These are phyloP conservation scores for Penicillium expansum DNA, from an alignment of 2,329 filamentous ascomycete genomes.

Conservation along the genomic window DNA sequence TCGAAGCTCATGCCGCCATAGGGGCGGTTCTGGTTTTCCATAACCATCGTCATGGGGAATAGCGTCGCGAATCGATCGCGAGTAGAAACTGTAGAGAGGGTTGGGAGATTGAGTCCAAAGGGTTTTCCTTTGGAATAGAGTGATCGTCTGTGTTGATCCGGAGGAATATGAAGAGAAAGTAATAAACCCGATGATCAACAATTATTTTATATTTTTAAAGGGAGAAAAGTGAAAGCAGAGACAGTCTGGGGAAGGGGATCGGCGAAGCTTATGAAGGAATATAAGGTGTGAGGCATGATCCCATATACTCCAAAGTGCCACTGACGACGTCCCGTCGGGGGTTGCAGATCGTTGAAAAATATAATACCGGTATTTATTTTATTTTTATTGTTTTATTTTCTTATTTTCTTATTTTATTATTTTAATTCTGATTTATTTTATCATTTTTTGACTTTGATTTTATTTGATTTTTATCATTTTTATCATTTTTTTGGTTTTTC, in stretches of 20 bases:
- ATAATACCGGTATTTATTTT: constrained; percentile 16
- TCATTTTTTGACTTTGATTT: not conserved
- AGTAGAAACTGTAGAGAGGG: not conserved
- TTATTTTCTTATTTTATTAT: not conserved
- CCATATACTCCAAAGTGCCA: constrained; percentile 33
- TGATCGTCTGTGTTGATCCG: constrained; percentile 7
- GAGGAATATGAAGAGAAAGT: constrained; percentile 11
- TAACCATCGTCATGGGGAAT: constrained; percentile 84
- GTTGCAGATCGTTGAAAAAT: constrained; percentile 37
- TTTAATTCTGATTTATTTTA: not conserved
- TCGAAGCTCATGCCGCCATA: constrained; percentile 79
- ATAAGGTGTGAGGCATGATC: constrained; percentile 28
- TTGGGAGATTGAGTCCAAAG: not conserved
- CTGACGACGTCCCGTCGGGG: constrained; percentile 43
- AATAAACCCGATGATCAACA: constrained; percentile 19
- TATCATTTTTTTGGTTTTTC: constrained; percentile 5
- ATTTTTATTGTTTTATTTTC: not conserved
- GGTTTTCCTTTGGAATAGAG: not conserved
- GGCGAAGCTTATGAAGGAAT: constrained; percentile 46
- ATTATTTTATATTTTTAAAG: constrained; percentile 10
- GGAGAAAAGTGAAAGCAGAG: constrained; percentile 21
- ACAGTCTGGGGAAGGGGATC: constrained; percentile 45
- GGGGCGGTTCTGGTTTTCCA: constrained; percentile 82
- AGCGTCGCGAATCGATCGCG: constrained; percentile 20
- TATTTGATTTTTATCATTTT: too few relatives aligned